Evolutionary conservation across 176 grass and related monocot genomes (phyloP).

Genomic region (Aechmea fasciata): DNA sequence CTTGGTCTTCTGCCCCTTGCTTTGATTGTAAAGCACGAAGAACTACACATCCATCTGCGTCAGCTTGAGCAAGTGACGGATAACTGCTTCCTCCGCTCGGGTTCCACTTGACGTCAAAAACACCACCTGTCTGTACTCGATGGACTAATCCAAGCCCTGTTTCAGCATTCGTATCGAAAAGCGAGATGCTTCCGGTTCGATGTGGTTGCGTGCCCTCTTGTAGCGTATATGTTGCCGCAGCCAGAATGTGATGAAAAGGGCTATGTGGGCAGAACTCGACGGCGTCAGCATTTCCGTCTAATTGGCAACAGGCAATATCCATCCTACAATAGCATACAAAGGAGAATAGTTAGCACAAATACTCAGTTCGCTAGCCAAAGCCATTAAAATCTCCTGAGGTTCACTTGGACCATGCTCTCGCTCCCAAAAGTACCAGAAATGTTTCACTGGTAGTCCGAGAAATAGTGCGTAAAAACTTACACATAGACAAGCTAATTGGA

Average conservation of each 20-base stretch:
- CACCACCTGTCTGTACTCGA: slow-evolving; percentile 42
- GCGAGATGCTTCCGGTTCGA: slow-evolving; percentile 52
- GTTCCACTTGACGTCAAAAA: slow-evolving; percentile 93
- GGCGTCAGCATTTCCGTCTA: slow-evolving; percentile 74
- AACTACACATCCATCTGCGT: slow-evolving; percentile 56
- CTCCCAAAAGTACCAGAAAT: too few relatives aligned
- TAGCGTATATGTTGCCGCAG: slow-evolving; percentile 77
- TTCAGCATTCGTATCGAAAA: slow-evolving; percentile 34
- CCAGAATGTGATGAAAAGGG: slow-evolving; percentile 52
- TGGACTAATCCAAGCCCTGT: slow-evolving; percentile 39
- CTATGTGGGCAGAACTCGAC: slow-evolving; percentile 78
- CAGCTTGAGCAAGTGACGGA: slow-evolving; percentile 71
- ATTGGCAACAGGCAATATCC: slow-evolving; percentile 61
- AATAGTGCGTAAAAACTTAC: too few relatives aligned
- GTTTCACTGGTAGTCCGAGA: too few relatives aligned
- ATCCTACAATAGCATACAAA: slow-evolving; percentile 23
- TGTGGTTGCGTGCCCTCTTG: slow-evolving; percentile 41
- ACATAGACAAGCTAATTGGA: too few relatives aligned
- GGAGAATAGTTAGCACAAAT: neutral
- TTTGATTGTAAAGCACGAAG: slow-evolving; percentile 37
- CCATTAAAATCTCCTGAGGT: neutral
- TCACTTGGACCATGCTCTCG: too few relatives aligned
- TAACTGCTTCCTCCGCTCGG: slow-evolving; percentile 14
- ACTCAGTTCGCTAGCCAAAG: neutral
- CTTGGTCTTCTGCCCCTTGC: slow-evolving; percentile 8